Base-by-base conservation (phyloP, 2,329 filamentous ascomycete genomes). In the Arthrobotrys megalospora region DNA sequence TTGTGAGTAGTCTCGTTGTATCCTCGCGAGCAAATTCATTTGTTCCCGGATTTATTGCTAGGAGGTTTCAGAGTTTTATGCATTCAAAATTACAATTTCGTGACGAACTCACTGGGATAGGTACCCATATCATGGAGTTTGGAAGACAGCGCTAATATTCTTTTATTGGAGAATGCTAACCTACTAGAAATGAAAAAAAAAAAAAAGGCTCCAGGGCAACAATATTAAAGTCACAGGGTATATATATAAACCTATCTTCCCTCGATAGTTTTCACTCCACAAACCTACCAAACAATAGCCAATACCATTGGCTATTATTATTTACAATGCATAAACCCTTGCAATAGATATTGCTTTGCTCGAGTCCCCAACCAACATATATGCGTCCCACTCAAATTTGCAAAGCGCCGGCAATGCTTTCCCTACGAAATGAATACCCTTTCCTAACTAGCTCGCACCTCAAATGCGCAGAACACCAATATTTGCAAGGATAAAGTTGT, bases 401-500 rank as follows among this genome's bases (percentile, higher is more conserved):
- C n/a, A 14, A 2, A 11, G 11, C 14, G 6, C 4, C 47, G 19
- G 10, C 19, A 28, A 28, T 28, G 24, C 24, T 28, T 28, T 28
- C 24, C 24, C 2, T 28, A 28, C 5, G 2, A 28, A 28, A 2
- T 28, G 24, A 28, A 28, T 28, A 6, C 8, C 36, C 6, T 10
- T 38, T 12, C 36, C 3, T 8, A 12, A 14, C 12, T 45, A 45
- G 6, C 5, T 6, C 10, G 6, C 12, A 45, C n/a, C 73, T 67
- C 45, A 81, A 55, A 82, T 79, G 63, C 77, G 75, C n/a, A 81
- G 72, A 67, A 2, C 41, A 6, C 10, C 75, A 6, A 82, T 66
- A 70, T 83, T 82, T 3, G 52, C 75, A 58, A 81, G 79, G 58
- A 89, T 70, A 69, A 84, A 86, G 0, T 86, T 80, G 81, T 84